phyloP scores from a whole-genome alignment of 2,329 filamentous ascomycete species.

The Monosporascus sp. region DNA sequence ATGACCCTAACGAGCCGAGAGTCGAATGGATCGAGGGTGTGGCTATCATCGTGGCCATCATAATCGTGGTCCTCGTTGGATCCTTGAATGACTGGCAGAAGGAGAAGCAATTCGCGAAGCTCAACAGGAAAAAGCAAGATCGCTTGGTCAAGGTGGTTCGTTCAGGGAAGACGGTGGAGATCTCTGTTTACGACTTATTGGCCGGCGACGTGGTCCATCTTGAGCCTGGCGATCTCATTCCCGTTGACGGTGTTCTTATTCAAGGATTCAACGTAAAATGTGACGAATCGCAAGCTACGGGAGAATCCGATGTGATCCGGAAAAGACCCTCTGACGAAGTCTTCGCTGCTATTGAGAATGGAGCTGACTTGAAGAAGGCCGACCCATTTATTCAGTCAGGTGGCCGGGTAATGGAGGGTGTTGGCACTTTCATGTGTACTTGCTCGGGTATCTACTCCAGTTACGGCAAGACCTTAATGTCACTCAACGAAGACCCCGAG shows the following conservation, averaged over 20 bases:
- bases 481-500: slow-evolving; percentile 67
- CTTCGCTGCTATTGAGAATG: slow-evolving; percentile 61
- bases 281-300: slow-evolving; percentile 74
- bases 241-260: slow-evolving; percentile 69
- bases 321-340: slow-evolving; percentile 65
- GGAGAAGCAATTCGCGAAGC: slow-evolving; percentile 70
- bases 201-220: slow-evolving; percentile 67
- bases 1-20: slow-evolving; percentile 44
- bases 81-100: slow-evolving; percentile 78
- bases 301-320: slow-evolving; percentile 70
- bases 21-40: slow-evolving; percentile 81
- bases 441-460: slow-evolving; percentile 69
- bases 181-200: slow-evolving; percentile 64
- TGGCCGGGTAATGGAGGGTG: slow-evolving; percentile 69
- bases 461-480: slow-evolving; percentile 71
- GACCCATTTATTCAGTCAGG: slow-evolving; percentile 85
- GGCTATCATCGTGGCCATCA: slow-evolving; percentile 74
- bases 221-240: slow-evolving; percentile 71
- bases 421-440: slow-evolving; percentile 70
- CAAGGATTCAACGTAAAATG: slow-evolving; percentile 70
- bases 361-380: slow-evolving; percentile 63
- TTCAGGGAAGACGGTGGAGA: slow-evolving; percentile 63
- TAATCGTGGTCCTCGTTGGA: slow-evolving; percentile 71
- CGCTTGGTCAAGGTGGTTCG: slow-evolving; percentile 67
- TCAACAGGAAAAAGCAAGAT: slow-evolving; percentile 76